phyloP scores from a whole-genome alignment of 805 yeast species.

The Candida ulmi region DNA sequence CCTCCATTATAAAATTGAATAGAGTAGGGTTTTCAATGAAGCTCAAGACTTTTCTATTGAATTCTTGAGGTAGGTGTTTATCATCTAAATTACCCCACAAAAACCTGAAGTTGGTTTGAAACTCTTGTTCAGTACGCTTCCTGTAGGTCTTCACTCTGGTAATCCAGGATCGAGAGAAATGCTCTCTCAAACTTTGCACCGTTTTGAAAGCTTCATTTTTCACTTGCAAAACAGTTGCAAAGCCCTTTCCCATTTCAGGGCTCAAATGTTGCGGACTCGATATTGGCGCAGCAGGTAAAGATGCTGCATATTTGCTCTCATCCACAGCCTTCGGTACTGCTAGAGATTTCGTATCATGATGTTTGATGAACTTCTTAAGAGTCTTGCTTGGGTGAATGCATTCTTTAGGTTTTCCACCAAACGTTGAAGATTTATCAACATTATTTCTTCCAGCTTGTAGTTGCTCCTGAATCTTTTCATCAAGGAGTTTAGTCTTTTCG shows the following conservation, averaged over 20 bases:
- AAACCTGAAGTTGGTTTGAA: conserved; percentile 32
- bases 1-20: conserved; percentile 43
- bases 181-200: conserved; percentile 30
- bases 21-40: conserved; percentile 46
- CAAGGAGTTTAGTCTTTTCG: conserved; percentile 41
- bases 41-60: conserved; percentile 42
- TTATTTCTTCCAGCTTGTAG: conserved; percentile 4
- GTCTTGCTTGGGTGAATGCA: neutral
- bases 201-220: conserved; percentile 4
- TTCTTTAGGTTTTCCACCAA: neutral
- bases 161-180: conserved; percentile 67
- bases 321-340: neutral
- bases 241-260: too few relatives aligned
- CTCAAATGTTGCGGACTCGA: too few relatives aligned
- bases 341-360: neutral
- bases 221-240: neutral
- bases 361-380: conserved; percentile 1
- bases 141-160: conserved; percentile 48
- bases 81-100: conserved; percentile 35
- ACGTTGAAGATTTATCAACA: neutral
- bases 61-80: conserved; percentile 30
- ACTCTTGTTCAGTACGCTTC: conserved; percentile 32
- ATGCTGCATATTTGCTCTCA: neutral
- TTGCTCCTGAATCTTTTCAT: conserved; percentile 23
- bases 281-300: neutral